Base-by-base conservation (phyloP, 345 rosid genomes). In the Citrus maxima region DNA sequence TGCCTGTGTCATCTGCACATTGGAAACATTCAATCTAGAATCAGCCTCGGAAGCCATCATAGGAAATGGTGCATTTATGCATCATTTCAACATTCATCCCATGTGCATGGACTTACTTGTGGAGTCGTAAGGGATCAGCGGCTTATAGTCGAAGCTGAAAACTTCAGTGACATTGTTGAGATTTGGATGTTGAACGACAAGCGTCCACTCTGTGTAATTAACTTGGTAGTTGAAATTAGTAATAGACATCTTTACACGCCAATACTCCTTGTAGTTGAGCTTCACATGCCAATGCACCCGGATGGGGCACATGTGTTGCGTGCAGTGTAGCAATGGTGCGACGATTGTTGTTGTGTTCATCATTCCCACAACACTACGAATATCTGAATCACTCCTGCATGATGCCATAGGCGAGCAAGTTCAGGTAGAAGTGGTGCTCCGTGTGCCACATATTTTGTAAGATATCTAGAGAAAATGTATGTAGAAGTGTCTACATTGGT, bases 1-100 rank as follows among this genome's bases (percentile, higher is more conserved):
- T 87, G 3, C 86, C 87, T 0, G 85, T 82, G 55, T 84, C 89
- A 80, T 87, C 84, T 87, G 84, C 84, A 72, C 8, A 67, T 5
- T 76, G 6, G 35, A 66, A 22, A 49, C 54, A 2, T 67, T 25
- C 54, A 22, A 46, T 3, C 67, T 0, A 7, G 58, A 2, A 38
- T 40, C 32, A 28, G 42, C 38, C 40, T 40, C 25, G 30, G 58
- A 10, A 32, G n/a, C 9, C 60, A 28, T 49, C 30, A 19, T 18
- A 69, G 73, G 25, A 42, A 69, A 24, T 42, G 73, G 16, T 38
- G 51, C 7, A 16, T 37, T 67, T 16, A 10, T 60, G 65, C 25
- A 7, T 60, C 14, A 4, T 24, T 60, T 60, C 25, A n/a, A 22
- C 14, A 12, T 24, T 60, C 30, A 25, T 54, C 58, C n/a, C 25